Base-by-base conservation (phyloP, 495 filamentous ascomycete species). In the Trichoderma gamsii region DNA sequence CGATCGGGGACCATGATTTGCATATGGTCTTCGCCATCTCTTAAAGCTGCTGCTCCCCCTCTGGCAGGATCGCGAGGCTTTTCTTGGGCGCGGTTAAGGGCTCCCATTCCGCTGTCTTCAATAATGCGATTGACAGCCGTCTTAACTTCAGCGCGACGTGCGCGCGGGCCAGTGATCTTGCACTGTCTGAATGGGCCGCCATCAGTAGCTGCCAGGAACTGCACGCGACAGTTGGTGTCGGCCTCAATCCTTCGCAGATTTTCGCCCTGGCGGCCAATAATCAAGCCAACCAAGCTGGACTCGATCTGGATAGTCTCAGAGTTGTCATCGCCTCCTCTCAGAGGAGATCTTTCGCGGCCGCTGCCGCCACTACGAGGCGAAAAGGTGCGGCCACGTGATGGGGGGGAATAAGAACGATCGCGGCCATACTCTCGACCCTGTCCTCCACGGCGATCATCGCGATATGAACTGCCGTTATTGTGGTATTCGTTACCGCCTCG, bases 1-100 rank as follows among this genome's bases (percentile, higher is more conserved):
- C 90, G 85, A 77, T 93, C 92, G n/a, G 91, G 91, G 9, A 95
- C 91, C 87, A 94, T 92, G 69, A 95, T 92, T 76, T 93, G 89
- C 61, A 88, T 85, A 68, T 83, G 88, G 67, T 90, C 88, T 75
- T 93, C 91, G 65, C 88, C 88, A 64, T 88, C 88, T 64, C 88
- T 84, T 56, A 89, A 78, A 18, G 84, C 79, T 51, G 86, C 82
- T 65, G 83, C 81, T 63, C 72, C 74, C 15, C 71, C 66, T 38
- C 70, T 66, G 18, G 68, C 69, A 52, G 72, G 69, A 23, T 74
- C 68, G 32, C 64, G 51, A 25, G 72, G 73, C 16, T 78, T 76
- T 38, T 75, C 69, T 46, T 76, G 77, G 63, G 78, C 74, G 29
- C 79, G 76, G 27, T 79, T 79, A 68, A 79, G 76, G 41, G 79